Conservation (phyloP, 345 rosid genomes). For the Populus alba region DNA sequence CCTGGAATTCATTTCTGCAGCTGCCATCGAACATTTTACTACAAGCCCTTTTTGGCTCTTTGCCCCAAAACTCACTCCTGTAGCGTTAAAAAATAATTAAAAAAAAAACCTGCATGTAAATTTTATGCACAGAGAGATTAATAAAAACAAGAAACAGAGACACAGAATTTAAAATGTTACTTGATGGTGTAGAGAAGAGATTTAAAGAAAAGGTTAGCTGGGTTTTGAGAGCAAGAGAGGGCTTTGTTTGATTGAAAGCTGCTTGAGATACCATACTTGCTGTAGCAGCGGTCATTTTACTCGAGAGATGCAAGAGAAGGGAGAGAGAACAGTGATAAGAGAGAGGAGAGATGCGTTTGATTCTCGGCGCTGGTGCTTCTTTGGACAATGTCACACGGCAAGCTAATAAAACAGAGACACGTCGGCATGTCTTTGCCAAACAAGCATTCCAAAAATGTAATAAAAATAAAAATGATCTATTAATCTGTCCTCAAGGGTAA, state of each 20-base stretch:
- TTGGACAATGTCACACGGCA: neutral
- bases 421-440: neutral
- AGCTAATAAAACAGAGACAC: neutral
- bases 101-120: neutral
- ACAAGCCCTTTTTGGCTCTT: conserved; percentile 35
- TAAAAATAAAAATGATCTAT: no score
- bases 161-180: conserved; percentile 9
- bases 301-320: neutral
- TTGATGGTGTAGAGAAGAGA: conserved; percentile 8
- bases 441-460: neutral
- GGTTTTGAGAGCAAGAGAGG: conserved; percentile 18
- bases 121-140: neutral
- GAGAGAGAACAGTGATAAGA: neutral
- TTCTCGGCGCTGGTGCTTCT: neutral
- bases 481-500: no score
- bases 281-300: neutral
- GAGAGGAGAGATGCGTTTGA: neutral
- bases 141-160: neutral
- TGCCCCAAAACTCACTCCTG: conserved; percentile 43
- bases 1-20: conserved; percentile 34
- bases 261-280: conserved; percentile 9
- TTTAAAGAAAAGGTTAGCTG: neutral
- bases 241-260: conserved; percentile 18
- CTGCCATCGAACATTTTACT: conserved; percentile 43
- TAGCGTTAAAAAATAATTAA: neutral